These are phyloP conservation scores for Williopsis jadinii DNA, from an alignment of 1,139 yeast species.

Conservation along the genomic window DNA sequence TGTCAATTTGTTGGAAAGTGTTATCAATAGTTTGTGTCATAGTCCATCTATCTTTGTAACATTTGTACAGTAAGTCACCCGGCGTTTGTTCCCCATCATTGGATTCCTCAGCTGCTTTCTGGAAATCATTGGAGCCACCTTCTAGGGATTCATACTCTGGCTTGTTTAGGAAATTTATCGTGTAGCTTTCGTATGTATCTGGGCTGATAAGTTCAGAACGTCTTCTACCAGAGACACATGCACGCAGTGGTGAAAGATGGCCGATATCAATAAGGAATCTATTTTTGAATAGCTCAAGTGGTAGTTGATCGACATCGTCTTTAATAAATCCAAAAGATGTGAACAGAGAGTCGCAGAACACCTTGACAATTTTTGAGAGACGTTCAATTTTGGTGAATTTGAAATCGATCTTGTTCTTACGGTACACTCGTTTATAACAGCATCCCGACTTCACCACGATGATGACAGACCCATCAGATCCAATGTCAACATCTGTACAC, in stretches of 20 bases:
- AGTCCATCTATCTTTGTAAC: conserved; percentile 8
- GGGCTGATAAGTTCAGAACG: conserved; percentile 11
- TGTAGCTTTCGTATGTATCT: conserved; percentile 5
- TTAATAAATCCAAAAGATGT: conserved; percentile 64
- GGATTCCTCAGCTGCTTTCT: neutral
- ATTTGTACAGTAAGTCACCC: conserved; percentile 5
- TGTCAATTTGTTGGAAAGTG: conserved; percentile 9
- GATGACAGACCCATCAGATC: conserved; percentile 62
- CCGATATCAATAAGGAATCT: conserved; percentile 41
- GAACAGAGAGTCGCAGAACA: conserved; percentile 60
- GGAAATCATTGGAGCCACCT: conserved; percentile 8
- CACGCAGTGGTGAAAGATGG: conserved; percentile 39
- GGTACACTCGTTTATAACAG: conserved; percentile 40
- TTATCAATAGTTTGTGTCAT: conserved; percentile 4
- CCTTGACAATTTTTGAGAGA: conserved; percentile 48
- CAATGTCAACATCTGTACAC: conserved; percentile 57
- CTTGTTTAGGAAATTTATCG: conserved; percentile 12
- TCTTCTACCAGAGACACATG: conserved; percentile 14
- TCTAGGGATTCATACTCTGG: conserved; percentile 16
- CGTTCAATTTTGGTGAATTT: conserved; percentile 51
- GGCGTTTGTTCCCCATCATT: conserved; percentile 7
- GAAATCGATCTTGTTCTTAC: conserved; percentile 28
- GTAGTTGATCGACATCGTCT: conserved; percentile 53
- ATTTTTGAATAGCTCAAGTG: conserved; percentile 40
- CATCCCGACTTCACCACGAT: conserved; percentile 65